A percentile compares a stretch with the other conserved stretches of the same genome.
These are phyloP conservation scores for Lactuca sativa DNA, from an alignment of 129 eudicot species.

Conservation along the genomic window DNA sequence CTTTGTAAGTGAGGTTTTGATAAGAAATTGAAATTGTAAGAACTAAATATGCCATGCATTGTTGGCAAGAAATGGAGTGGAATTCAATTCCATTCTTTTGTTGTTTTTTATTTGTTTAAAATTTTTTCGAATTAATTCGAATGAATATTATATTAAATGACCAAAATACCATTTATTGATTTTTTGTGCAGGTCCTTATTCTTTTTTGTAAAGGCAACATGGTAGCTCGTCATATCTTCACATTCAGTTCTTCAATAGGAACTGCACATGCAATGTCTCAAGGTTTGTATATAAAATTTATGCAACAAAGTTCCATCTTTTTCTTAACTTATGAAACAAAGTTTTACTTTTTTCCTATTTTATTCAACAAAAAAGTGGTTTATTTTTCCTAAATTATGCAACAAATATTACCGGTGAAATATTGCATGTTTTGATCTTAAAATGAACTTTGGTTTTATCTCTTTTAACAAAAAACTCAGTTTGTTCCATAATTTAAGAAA, in stretches of 20 bases:
- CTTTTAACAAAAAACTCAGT: not conserved
- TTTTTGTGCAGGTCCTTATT: conserved; percentile 71
- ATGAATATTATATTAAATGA: not conserved
- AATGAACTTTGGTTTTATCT: not conserved
- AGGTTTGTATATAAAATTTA: conserved; percentile 49
- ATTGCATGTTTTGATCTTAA: not conserved
- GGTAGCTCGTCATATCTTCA: conserved; percentile 58
- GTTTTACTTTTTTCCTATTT: not conserved
- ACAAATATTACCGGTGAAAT: not conserved
- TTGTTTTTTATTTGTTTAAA: too few species aligned
- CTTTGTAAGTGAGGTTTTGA: conserved; percentile 75
- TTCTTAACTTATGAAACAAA: not conserved
- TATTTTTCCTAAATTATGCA: not conserved
- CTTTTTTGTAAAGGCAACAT: conserved; percentile 77
- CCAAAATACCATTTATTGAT: not conserved
- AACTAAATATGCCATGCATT: too few species aligned
- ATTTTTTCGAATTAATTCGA: not conserved
- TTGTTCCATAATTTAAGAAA: too few species aligned
- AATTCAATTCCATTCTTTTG: too few species aligned
- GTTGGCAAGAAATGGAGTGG: too few species aligned
- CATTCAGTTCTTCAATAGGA: conserved; percentile 58
- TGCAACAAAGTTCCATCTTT: not conserved
- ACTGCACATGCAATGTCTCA: conserved; percentile 83
- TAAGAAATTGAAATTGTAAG: too few species aligned
- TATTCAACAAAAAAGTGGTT: not conserved